Conservation (phyloP, 78 protist genomes). For the Planoprotostelium fungivorum region DNA sequence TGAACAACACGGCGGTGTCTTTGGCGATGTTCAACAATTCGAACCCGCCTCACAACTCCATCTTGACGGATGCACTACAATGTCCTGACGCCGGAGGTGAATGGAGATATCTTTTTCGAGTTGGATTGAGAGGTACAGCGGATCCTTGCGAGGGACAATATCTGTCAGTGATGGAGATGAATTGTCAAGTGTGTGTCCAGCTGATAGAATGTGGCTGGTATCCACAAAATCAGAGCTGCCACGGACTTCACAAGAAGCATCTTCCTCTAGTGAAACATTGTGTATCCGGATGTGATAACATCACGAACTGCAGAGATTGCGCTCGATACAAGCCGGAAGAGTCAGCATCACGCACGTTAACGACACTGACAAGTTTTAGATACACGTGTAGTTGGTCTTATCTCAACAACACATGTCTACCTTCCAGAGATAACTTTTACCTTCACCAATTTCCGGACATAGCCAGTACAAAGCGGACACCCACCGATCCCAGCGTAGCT, state of each 20-base stretch:
- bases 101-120: background rate
- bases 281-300: background rate
- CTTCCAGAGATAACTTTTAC: background rate
- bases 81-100: background rate
- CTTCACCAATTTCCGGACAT: background rate
- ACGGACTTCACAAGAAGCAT: background rate
- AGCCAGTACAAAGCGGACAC: background rate
- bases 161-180: no score
- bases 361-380: background rate
- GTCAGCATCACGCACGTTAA: background rate
- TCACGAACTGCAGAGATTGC: background rate
- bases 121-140: background rate
- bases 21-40: background rate
- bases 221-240: background rate
- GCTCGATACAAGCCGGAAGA: background rate
- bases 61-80: background rate
- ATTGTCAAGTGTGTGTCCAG: background rate
- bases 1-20: background rate
- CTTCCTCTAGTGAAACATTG: background rate
- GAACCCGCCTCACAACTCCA: background rate
- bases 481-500: background rate
- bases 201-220: background rate
- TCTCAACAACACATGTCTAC: background rate
- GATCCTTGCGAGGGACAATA: background rate
- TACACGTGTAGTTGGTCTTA: background rate